Conservation (phyloP, 768 basidiomycete species). For the Rhodotorula taiwanensis region DNA sequence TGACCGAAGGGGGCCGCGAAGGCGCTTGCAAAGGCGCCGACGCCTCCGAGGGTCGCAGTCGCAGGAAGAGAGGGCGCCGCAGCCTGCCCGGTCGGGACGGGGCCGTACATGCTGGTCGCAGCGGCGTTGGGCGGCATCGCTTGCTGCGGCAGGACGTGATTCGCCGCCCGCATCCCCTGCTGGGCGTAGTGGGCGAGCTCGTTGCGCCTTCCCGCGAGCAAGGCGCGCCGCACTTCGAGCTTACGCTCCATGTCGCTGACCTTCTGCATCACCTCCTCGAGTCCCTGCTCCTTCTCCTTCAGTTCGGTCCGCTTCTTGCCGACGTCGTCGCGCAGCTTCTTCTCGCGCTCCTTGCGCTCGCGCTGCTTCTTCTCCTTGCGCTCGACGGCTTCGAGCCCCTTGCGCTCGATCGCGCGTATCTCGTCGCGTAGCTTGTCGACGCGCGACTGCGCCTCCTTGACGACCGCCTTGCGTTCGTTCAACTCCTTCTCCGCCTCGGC, state of each 20-base stretch:
- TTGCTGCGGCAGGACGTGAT: slow-evolving; percentile 29
- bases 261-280: slow-evolving; percentile 46
- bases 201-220: slow-evolving; percentile 26
- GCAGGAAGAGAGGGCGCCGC: slow-evolving; percentile 40
- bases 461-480: slow-evolving; percentile 54
- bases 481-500: slow-evolving; percentile 84
- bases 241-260: slow-evolving; percentile 32
- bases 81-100: slow-evolving; percentile 44
- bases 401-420: slow-evolving; percentile 48
- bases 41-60: slow-evolving; percentile 30
- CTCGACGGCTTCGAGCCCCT: slow-evolving; percentile 38
- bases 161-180: slow-evolving; percentile 1
- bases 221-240: slow-evolving; percentile 35
- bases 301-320: slow-evolving; percentile 55
- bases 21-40: slow-evolving; percentile 38
- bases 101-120: slow-evolving; percentile 45
- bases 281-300: slow-evolving; percentile 52
- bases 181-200: slow-evolving; percentile 33
- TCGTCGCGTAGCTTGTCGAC: slow-evolving; percentile 41
- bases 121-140: slow-evolving; percentile 9
- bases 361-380: slow-evolving; percentile 37
- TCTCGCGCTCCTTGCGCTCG: slow-evolving; percentile 57
- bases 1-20: slow-evolving; percentile 34
- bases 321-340: slow-evolving; percentile 54
- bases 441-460: slow-evolving; percentile 41